Percentiles rank a stretch among this genome's conserved stretches.
These are phyloP conservation scores for Turritis glabra DNA, from an alignment of 345 rosid genomes.

Conservation along the genomic window DNA sequence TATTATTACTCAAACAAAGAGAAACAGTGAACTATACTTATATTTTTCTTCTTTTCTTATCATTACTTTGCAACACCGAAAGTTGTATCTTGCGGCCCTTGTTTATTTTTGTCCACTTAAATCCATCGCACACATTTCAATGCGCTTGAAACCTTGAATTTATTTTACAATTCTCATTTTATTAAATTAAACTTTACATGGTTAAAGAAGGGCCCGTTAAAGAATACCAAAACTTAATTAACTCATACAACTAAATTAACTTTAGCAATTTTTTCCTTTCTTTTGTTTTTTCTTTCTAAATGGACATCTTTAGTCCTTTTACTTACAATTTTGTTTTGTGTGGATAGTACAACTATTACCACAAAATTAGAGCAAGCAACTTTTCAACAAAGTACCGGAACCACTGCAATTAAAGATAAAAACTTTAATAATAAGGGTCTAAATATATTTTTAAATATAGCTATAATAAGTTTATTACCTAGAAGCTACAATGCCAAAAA, in stretches of 20 bases:
- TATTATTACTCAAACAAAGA: conserved; percentile 1
- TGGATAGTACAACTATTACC: neutral
- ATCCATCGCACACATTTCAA: neutral
- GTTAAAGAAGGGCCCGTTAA: no score
- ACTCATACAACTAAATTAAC: neutral
- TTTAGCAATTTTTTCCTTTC: neutral
- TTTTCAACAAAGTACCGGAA: neutral
- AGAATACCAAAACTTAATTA: no score
- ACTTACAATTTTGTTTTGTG: neutral
- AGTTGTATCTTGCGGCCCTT: conserved; percentile 9
- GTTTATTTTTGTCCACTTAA: conserved; percentile 6
- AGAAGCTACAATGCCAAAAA: conserved; percentile 16
- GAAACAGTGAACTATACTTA: neutral
- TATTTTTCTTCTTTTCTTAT: neutral
- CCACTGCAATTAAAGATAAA: neutral
- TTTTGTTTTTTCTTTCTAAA: neutral
- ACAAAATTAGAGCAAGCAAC: neutral
- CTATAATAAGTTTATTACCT: neutral
- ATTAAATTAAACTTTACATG: neutral
- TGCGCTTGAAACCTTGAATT: neutral
- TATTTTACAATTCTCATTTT: neutral
- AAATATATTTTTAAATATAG: neutral
- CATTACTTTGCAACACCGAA: conserved; percentile 34
- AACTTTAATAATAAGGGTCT: conserved; percentile 27
- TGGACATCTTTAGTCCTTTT: neutral